Conservation (phyloP, 106 monocot genomes). For the Agapanthus africanus region DNA sequence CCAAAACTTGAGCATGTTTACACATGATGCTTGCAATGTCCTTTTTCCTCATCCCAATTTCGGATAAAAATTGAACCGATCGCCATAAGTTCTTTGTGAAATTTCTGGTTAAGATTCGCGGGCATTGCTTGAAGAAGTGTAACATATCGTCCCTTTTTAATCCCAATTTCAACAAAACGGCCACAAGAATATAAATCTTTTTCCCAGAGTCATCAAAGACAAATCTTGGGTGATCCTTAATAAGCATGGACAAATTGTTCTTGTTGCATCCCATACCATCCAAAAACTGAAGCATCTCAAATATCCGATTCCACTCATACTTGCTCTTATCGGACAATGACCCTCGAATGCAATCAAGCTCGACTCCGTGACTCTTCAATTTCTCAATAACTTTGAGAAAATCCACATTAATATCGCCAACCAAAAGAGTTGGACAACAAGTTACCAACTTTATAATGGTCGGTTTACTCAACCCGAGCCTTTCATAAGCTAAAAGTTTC, state of each 20-base stretch:
- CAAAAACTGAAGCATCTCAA: constrained; percentile 49
- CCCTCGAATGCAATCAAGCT: constrained; percentile 56
- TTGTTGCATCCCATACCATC: constrained; percentile 38
- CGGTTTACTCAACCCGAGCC: constrained; percentile 41
- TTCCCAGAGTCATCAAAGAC: constrained; percentile 83
- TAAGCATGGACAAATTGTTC: constrained; percentile 29
- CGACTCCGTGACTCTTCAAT: constrained; percentile 40
- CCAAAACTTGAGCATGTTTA: constrained; percentile 45
- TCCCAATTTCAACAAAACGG: constrained; percentile 68
- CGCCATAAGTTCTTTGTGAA: constrained; percentile 47
- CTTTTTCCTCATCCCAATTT: constrained; percentile 47
- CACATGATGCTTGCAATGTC: constrained; percentile 42
- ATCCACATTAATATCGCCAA: constrained; percentile 39
- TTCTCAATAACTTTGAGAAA: constrained; percentile 47
- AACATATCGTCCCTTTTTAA: constrained; percentile 36
- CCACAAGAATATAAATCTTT: constrained; percentile 67
- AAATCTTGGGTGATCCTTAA: constrained; percentile 58
- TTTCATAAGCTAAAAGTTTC: constrained; percentile 49
- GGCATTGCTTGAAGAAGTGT: constrained; percentile 49
- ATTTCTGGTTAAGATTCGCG: constrained; percentile 49
- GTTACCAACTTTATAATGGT: constrained; percentile 66
- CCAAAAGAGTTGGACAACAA: constrained; percentile 62
- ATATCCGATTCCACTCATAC: constrained; percentile 56
- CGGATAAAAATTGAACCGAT: constrained; percentile 52
- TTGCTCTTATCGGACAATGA: constrained; percentile 54